These are phyloP conservation scores for Naegleria fowleri DNA, from an alignment of 208 protist species.

Conservation along the genomic window DNA sequence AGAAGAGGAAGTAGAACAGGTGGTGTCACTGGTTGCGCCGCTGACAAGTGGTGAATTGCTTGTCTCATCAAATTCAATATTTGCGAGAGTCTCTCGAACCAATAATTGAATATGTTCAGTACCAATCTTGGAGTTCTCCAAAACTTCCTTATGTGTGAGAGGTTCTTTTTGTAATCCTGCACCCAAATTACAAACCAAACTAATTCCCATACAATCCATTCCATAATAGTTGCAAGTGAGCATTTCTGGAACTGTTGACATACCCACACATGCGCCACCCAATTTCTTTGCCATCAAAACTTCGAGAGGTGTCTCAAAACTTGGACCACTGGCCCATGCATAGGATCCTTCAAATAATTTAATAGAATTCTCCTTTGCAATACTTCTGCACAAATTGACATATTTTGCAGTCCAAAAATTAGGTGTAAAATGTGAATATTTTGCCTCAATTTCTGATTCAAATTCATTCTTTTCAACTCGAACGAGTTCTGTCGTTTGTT, in stretches of 20 bases:
- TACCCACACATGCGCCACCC: background rate
- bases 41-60: no score
- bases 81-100: background rate
- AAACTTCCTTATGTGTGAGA: slow-evolving; percentile 13
- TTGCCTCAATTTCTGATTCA: background rate
- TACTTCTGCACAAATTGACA: background rate
- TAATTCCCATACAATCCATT: background rate
- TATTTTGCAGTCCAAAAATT: background rate
- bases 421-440: background rate
- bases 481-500: background rate
- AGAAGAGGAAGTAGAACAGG: no score
- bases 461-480: background rate
- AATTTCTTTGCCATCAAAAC: background rate
- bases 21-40: background rate
- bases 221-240: background rate
- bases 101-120: background rate
- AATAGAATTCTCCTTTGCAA: background rate
- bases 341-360: slow-evolving; percentile 25
- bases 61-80: background rate
- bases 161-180: background rate
- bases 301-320: slow-evolving; percentile 18
- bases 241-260: slow-evolving; percentile 10
- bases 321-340: background rate
- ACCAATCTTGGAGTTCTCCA: background rate
- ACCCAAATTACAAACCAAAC: slow-evolving; percentile 17